A percentile compares a stretch with the other conserved stretches of the same genome.
Evolutionary conservation across 768 basidiomycete genomes (phyloP).

Genomic region (Serendipita sp.): DNA sequence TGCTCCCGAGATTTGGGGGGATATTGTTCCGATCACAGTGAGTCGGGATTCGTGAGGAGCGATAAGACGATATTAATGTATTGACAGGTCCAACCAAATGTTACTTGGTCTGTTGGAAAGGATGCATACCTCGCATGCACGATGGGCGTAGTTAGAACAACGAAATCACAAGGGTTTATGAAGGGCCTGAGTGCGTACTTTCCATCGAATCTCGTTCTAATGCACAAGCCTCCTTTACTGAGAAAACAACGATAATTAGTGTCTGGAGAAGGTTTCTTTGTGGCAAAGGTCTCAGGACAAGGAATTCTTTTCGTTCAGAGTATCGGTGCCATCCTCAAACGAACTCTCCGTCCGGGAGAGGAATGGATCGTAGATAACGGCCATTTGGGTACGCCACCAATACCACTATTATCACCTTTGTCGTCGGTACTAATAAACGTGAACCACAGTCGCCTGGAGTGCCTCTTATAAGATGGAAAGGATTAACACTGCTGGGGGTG

Average conservation of each 20-base stretch:
- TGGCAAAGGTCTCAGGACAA: constrained; percentile 15
- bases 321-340: constrained; percentile 20
- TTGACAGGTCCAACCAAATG: constrained; percentile 15
- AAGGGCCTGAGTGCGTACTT: constrained; percentile 19
- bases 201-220: not conserved
- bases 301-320: constrained; percentile 21
- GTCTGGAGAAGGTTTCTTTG: constrained; percentile 22
- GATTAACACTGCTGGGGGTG: constrained; percentile 16
- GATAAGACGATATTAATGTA: no score
- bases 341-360: constrained; percentile 18
- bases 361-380: constrained; percentile 24
- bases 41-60: not conserved
- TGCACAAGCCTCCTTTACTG: not conserved
- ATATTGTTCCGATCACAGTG: constrained; percentile 18
- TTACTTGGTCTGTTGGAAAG: constrained; percentile 19
- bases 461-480: constrained; percentile 21
- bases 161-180: constrained; percentile 19
- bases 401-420: not conserved
- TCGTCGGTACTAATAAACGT: not conserved
- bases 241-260: constrained; percentile 13
- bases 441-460: constrained; percentile 18
- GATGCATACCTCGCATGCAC: constrained; percentile 21
- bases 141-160: constrained; percentile 14
- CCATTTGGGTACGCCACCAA: constrained; percentile 17
- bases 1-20: constrained; percentile 23